These are phyloP conservation scores for Senna siamea DNA, from an alignment of 306 rosid species.

Conservation along the genomic window DNA sequence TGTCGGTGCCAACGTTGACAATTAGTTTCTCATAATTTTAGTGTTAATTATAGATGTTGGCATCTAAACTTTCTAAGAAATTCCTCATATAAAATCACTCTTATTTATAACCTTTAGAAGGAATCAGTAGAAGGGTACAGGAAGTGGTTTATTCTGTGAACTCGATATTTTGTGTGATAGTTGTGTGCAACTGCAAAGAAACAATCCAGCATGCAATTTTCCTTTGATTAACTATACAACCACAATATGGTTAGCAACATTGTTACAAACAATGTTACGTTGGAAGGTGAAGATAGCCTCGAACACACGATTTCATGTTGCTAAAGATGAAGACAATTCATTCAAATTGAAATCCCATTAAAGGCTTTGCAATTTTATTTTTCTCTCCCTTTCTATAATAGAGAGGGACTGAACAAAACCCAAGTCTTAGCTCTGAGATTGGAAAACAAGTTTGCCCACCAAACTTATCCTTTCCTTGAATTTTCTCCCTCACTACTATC, in stretches of 20 bases:
- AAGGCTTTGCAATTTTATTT: slow-evolving; percentile 58
- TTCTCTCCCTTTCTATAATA: slow-evolving; percentile 68
- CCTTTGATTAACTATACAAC: background rate
- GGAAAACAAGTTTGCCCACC: slow-evolving; percentile 94
- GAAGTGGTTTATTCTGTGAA: background rate
- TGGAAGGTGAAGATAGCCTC: too few species aligned
- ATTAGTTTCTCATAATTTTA: slow-evolving; percentile 32
- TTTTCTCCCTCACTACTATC: slow-evolving; percentile 74
- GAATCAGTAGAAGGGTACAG: background rate
- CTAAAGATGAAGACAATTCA: slow-evolving; percentile 29
- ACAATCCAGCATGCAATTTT: background rate
- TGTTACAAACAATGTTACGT: background rate
- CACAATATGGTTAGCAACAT: background rate
- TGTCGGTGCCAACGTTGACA: too few species aligned
- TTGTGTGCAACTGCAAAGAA: background rate
- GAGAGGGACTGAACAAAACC: slow-evolving; percentile 79
- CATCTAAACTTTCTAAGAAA: too few species aligned
- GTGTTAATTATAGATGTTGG: background rate
- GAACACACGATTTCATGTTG: slow-evolving; percentile 7
- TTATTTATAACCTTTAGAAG: background rate
- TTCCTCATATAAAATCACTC: background rate
- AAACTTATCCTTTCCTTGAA: slow-evolving; percentile 77
- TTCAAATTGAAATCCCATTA: slow-evolving; percentile 59
- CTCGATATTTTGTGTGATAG: background rate
- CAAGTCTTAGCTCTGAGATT: slow-evolving; percentile 67